A percentile compares a stretch with the other conserved stretches of the same genome.
phyloP scores from a whole-genome alignment of 768 basidiomycete genomes.

The Pleurotus pulmonarius region DNA sequence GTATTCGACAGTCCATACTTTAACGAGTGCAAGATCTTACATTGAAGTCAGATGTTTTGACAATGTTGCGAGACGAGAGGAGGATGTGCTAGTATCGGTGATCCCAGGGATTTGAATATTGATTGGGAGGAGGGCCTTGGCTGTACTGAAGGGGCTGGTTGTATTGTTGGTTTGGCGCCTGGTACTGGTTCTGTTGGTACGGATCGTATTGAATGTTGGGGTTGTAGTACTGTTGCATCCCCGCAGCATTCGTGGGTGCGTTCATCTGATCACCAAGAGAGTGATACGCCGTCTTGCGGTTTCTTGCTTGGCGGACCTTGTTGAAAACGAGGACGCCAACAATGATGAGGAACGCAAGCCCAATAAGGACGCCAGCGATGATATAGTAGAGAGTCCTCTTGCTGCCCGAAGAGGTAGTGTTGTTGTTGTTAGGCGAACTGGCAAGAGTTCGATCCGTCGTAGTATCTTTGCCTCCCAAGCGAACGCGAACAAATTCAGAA shows the following conservation, averaged over 20 bases:
- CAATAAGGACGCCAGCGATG: conserved; percentile 1
- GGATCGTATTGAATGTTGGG: conserved; percentile 6
- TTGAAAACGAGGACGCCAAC: background rate
- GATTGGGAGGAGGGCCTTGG: conserved; percentile 1
- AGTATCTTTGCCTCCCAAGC: conserved; percentile 1
- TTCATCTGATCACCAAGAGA: background rate
- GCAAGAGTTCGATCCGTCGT: conserved; percentile 1
- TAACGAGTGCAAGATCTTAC: too few relatives aligned
- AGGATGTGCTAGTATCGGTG: background rate
- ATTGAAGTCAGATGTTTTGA: too few relatives aligned
- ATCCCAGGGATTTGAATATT: conserved; percentile 7
- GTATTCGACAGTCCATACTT: too few relatives aligned
- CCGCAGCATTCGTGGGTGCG: background rate
- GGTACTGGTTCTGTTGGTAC: background rate
- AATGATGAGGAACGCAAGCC: background rate
- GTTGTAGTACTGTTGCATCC: conserved; percentile 4
- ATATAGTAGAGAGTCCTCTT: conserved; percentile 3
- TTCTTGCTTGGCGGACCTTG: background rate
- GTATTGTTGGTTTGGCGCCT: background rate
- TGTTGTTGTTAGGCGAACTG: background rate
- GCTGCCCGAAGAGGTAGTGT: background rate
- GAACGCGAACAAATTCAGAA: conserved; percentile 1
- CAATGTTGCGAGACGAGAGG: too few relatives aligned
- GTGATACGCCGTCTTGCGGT: background rate
- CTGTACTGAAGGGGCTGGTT: background rate